Conservation (phyloP, 2,329 filamentous ascomycete species). For the Monosporascus sp. region DNA sequence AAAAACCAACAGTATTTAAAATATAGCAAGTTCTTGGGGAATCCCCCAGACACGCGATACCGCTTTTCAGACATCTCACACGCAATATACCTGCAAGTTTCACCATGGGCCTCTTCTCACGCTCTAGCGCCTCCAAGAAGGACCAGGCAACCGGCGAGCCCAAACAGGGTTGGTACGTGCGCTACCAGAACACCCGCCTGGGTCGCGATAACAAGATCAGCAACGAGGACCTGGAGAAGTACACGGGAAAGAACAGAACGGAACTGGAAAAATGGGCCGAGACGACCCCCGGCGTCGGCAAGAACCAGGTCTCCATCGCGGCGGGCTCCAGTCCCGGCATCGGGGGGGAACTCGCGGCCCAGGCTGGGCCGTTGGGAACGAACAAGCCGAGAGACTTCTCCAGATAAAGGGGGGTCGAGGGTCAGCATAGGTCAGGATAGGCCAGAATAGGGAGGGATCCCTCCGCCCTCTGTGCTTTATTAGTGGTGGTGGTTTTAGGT, state of each 20-base stretch:
- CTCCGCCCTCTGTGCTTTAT: neutral
- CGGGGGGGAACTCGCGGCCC: neutral
- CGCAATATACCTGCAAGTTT: neutral
- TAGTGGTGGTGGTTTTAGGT: neutral
- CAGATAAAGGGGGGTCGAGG: neutral
- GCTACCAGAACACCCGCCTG: constrained; percentile 14
- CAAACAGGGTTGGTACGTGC: constrained; percentile 7
- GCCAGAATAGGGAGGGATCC: too few relatives aligned
- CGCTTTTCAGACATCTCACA: neutral
- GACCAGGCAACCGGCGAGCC: neutral
- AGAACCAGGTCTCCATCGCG: constrained; percentile 8
- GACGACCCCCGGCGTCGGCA: constrained; percentile 31
- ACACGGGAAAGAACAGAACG: constrained; percentile 31
- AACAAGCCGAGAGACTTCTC: neutral
- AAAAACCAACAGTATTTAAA: neutral
- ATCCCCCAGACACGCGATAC: neutral
- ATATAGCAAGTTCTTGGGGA: neutral
- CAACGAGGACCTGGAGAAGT: constrained; percentile 35
- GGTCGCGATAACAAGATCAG: constrained; percentile 20
- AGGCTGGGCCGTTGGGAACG: neutral
- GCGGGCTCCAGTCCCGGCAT: neutral
- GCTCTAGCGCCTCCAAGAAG: neutral
- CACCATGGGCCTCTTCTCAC: neutral
- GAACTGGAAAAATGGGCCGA: constrained; percentile 32
- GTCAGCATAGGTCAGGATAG: neutral